phyloP scores from a whole-genome alignment of 2,329 filamentous ascomycete genomes.

The Fusarium agapanthi region DNA sequence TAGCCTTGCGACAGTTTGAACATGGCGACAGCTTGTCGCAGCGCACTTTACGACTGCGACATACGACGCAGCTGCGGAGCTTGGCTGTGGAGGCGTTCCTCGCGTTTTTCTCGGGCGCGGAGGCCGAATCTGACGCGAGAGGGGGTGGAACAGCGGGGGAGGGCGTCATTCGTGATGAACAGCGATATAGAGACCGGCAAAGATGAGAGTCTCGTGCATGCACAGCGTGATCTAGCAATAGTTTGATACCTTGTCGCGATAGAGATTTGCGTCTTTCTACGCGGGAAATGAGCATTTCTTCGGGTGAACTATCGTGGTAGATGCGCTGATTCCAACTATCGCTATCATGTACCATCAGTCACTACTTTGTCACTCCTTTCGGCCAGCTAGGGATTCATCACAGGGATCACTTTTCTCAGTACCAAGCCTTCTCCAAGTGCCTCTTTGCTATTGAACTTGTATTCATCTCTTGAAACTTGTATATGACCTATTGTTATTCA shows the following conservation, averaged over 20 bases:
- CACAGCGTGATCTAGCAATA: background rate
- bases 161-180: slow-evolving; percentile 1
- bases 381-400: accelerated
- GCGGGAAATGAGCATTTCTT: background rate
- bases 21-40: slow-evolving; percentile 66
- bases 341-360: background rate
- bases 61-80: slow-evolving; percentile 59
- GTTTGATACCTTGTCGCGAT: background rate
- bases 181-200: background rate
- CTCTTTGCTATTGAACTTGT: accelerated
- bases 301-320: background rate
- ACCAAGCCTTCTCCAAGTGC: accelerated
- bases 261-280: background rate
- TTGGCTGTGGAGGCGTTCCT: slow-evolving; percentile 35
- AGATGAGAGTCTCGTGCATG: accelerated
- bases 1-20: slow-evolving; percentile 63
- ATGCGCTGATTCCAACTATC: background rate
- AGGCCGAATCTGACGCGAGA: slow-evolving; percentile 30
- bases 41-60: slow-evolving; percentile 64
- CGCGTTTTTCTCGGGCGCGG: slow-evolving; percentile 38
- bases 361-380: background rate
- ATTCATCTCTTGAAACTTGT: accelerated
- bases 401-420: accelerated
- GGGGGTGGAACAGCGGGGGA: background rate
- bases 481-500: too few species aligned